These are phyloP conservation scores for Trypethelium eluteriae DNA, from an alignment of 495 filamentous ascomycete species.

Conservation along the genomic window DNA sequence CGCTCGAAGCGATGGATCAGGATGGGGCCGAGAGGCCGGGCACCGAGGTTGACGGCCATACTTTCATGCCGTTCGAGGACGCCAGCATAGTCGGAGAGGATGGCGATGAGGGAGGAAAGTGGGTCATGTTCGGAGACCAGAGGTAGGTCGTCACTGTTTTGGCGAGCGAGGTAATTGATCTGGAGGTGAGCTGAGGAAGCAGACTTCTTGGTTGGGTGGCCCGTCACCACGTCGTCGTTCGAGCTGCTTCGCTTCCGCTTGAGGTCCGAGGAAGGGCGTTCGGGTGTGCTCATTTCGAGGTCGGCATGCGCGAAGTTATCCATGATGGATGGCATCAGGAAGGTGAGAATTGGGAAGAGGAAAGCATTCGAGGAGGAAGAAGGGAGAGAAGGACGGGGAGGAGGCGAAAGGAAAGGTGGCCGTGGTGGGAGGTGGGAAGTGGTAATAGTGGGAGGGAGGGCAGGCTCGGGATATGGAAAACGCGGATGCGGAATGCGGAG, in stretches of 20 bases:
- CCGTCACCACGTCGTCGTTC: neutral
- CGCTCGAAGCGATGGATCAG: conserved; percentile 79
- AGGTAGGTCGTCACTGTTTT: conserved; percentile 53
- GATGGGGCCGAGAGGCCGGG: conserved; percentile 72
- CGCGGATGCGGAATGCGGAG: conserved; percentile 14
- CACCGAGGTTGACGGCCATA: conserved; percentile 75
- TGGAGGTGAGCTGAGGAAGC: conserved; percentile 49
- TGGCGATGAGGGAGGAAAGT: conserved; percentile 53
- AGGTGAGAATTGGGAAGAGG: conserved; percentile 16
- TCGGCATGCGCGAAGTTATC: conserved; percentile 34
- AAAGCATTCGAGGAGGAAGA: conserved; percentile 15
- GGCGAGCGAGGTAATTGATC: conserved; percentile 75
- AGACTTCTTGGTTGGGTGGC: conserved; percentile 1
- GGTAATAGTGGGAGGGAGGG: conserved; percentile 18
- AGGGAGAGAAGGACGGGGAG: conserved; percentile 22
- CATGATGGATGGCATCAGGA: conserved; percentile 28
- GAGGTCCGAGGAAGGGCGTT: conserved; percentile 12
- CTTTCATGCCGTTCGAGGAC: conserved; percentile 79
- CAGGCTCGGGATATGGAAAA: conserved; percentile 13
- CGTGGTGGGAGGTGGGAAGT: conserved; percentile 10
- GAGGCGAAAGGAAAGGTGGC: conserved; percentile 21
- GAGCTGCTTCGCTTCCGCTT: conserved; percentile 53
- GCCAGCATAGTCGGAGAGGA: conserved; percentile 73
- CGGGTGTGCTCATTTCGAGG: neutral
- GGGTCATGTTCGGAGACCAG: conserved; percentile 53